Evolutionary conservation across 2,329 filamentous ascomycete genomes (phyloP), one percentile per base, ranked within the genome.

Genomic region (Aspergillus caelatus): DNA sequence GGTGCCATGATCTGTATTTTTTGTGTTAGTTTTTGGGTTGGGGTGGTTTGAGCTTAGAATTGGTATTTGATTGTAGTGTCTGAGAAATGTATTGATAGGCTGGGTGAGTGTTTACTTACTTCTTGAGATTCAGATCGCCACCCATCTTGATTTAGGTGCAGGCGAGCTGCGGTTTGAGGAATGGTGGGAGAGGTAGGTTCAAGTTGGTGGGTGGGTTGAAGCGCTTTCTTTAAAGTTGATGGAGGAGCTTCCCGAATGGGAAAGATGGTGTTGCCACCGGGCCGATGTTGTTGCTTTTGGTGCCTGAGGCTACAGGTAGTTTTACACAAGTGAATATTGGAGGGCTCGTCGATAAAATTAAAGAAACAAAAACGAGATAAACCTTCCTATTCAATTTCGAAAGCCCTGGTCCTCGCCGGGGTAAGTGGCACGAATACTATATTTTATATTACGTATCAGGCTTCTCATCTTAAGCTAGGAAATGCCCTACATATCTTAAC

Each of bases 91-190:
- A 14, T 19, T 23, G 23, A n/a, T 34, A 53, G 53, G 28, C 14
- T 9, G 12, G 46, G 7, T 32, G 19, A 30, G 8, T n/a, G 19
- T 6, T 9, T 28, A 63, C 72, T 66, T 64, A 91, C 81, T 93
- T 93, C 81, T 97, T 97, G 72, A 96, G 81, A 75, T 98, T 97
- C 75, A 99, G 87, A 85, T 98, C 94, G 76, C 93, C 93, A 82
- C 94, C 94, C 91, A 96, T 97, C 68, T 80, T 91, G 81, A 71
- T 16, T 57, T 57, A 8, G n/a, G 14, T 53, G 39, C n/a, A 30
- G 28, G 28, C 12, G 26, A 36, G 61, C 21, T 57, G 61, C 23
- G 28, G 26, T 41, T 7, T 48, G 32, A 34, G 32, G 50, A n/a
- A 16, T 21, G 53, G 12, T 55, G 46, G 43, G 43, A 46, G 43